Percentiles rank a stretch among this genome's conserved stretches.
Evolutionary conservation across 2,329 filamentous ascomycete species (phyloP).

Genomic region (Monilinia fructigena): DNA sequence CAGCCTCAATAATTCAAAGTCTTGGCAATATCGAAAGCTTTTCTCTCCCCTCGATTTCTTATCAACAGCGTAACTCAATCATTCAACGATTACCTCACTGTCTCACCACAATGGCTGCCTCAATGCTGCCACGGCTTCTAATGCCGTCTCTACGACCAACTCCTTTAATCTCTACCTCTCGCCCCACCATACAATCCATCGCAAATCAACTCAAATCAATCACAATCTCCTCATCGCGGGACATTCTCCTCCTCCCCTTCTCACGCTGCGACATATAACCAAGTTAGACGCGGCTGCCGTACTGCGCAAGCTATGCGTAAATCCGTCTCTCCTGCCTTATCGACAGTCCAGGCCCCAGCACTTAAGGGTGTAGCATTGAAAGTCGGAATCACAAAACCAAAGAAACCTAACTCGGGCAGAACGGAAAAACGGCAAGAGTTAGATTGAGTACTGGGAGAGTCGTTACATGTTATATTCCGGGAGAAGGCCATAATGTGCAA

Average conservation of each 20-base stretch:
- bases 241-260: conserved; percentile 27
- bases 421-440: conserved; percentile 93
- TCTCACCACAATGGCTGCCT: not conserved
- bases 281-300: conserved; percentile 60
- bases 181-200: not conserved
- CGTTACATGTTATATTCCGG: conserved; percentile 91
- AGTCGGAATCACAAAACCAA: conserved; percentile 89
- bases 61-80: not conserved
- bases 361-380: conserved; percentile 96
- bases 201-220: conserved; percentile 33
- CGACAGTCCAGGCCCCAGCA: conserved; percentile 65
- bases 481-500: conserved; percentile 98
- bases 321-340: conserved; percentile 81
- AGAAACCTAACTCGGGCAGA: conserved; percentile 98
- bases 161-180: not conserved
- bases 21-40: conserved; percentile 16
- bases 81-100: not conserved
- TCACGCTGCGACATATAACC: conserved; percentile 17
- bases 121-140: conserved; percentile 1
- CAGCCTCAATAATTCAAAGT: not conserved
- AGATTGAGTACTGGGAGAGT: conserved; percentile 82
- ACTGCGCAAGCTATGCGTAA: conserved; percentile 78
- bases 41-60: conserved; percentile 10
- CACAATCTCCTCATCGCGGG: conserved; percentile 38
- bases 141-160: conserved; percentile 5